These are phyloP conservation scores for Blastomyces gilchristii DNA, from an alignment of 2,329 filamentous ascomycete species.

Conservation along the genomic window DNA sequence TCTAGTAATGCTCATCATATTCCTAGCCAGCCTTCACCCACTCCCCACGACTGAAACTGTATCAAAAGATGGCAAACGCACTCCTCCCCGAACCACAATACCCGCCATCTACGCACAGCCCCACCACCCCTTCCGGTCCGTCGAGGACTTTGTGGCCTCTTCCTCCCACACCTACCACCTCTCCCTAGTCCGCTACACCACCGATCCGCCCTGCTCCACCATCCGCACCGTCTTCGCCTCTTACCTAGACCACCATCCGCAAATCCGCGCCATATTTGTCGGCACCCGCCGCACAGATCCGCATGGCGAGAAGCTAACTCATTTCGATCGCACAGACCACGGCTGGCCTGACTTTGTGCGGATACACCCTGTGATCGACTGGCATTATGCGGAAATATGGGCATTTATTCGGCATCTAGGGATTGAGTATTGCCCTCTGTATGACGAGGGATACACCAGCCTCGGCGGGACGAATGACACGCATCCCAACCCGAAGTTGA, in stretches of 20 bases:
- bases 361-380: slow-evolving; percentile 91
- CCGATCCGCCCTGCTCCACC: slow-evolving; percentile 42
- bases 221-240: slow-evolving; percentile 73
- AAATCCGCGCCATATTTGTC: slow-evolving; percentile 70
- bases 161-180: slow-evolving; percentile 63
- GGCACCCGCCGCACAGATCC: slow-evolving; percentile 87
- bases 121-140: slow-evolving; percentile 69
- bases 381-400: slow-evolving; percentile 96
- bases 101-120: slow-evolving; percentile 86
- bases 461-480: slow-evolving; percentile 87
- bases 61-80: slow-evolving; percentile 15
- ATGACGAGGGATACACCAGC: slow-evolving; percentile 82
- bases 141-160: slow-evolving; percentile 68
- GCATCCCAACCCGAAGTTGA: slow-evolving; percentile 70
- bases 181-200: slow-evolving; percentile 60
- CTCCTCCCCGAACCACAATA: slow-evolving; percentile 49
- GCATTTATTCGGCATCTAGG: slow-evolving; percentile 62
- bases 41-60: slow-evolving; percentile 3
- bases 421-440: slow-evolving; percentile 76
- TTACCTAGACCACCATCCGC: slow-evolving; percentile 49
- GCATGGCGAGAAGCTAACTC: slow-evolving; percentile 65
- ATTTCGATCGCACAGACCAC: slow-evolving; percentile 78
- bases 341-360: slow-evolving; percentile 91
- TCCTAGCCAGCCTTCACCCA: slow-evolving; percentile 54
- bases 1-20: slow-evolving; percentile 78